Conservation (phyloP, 1,284 basidiomycete genomes). For the Erythrobasidium hasegawianum region DNA sequence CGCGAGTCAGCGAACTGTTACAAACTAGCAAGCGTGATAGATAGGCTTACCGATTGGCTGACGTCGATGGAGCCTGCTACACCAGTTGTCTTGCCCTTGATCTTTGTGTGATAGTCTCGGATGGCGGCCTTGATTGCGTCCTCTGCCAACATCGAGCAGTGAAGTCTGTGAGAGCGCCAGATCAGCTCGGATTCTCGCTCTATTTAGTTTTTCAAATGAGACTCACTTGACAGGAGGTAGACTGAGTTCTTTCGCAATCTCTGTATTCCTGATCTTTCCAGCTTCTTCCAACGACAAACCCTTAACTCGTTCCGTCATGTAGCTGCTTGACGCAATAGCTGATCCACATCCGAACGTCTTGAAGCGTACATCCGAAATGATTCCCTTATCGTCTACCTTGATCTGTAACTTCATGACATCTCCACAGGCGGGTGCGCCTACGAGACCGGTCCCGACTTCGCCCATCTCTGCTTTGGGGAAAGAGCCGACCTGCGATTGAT, state of each 20-base stretch:
- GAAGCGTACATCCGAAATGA: constrained; percentile 98
- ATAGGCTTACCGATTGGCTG: constrained; percentile 56
- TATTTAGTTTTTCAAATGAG: too few species aligned
- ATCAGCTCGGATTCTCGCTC: too few species aligned
- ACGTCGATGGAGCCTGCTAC: constrained; percentile 67
- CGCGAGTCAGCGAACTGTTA: neutral
- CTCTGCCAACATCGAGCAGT: constrained; percentile 75
- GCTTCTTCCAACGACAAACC: constrained; percentile 91
- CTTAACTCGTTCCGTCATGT: constrained; percentile 97
- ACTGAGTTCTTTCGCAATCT: constrained; percentile 94
- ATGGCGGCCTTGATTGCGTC: constrained; percentile 78
- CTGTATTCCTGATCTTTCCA: constrained; percentile 95
- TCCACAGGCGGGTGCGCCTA: constrained; percentile 92
- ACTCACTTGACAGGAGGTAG: constrained; percentile 84
- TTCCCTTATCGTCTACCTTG: constrained; percentile 83
- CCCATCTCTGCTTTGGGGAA: constrained; percentile 76
- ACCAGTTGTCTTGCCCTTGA: constrained; percentile 44
- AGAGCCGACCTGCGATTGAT: constrained; percentile 91
- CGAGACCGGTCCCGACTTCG: constrained; percentile 94
- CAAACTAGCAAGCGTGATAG: neutral
- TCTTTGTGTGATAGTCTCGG: constrained; percentile 68
- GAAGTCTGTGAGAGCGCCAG: too few species aligned
- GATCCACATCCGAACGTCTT: constrained; percentile 97
- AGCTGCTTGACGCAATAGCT: constrained; percentile 93
- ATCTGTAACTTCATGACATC: constrained; percentile 70